Conservation (phyloP, 495 filamentous ascomycete genomes). For the Aspergillus campestris region DNA sequence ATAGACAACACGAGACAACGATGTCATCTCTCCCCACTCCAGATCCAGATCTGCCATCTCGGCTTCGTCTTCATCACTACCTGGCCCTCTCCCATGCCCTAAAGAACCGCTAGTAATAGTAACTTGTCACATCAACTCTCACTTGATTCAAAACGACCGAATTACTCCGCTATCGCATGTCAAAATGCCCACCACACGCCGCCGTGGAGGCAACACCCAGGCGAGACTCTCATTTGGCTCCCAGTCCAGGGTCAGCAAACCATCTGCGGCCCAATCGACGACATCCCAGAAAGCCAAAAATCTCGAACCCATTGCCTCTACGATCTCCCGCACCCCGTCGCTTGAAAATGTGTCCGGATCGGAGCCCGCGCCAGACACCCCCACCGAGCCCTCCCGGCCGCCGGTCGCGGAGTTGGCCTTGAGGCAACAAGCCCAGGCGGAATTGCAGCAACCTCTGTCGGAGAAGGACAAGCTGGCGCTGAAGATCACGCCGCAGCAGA, state of each 20-base stretch:
- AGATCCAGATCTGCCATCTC: no score
- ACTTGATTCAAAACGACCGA: no score
- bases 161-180: no score
- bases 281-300: conserved; percentile 41
- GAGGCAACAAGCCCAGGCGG: conserved; percentile 31
- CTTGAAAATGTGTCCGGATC: conserved; percentile 19
- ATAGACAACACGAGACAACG: no score
- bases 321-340: conserved; percentile 28
- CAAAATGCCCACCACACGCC: conserved; percentile 64
- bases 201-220: conserved; percentile 49
- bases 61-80: no score
- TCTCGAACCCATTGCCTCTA: conserved; percentile 22
- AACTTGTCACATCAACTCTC: no score
- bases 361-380: conserved; percentile 12
- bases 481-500: conserved; percentile 51
- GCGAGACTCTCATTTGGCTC: conserved; percentile 68
- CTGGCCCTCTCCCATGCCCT: no score
- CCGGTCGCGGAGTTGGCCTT: conserved; percentile 43
- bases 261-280: conserved; percentile 35
- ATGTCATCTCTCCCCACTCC: no score
- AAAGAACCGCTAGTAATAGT: no score
- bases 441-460: conserved; percentile 33
- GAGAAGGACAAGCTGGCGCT: conserved; percentile 48
- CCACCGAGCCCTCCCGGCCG: conserved; percentile 22
- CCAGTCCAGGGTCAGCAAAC: conserved; percentile 64